Base-by-base conservation (phyloP, 306 rosid genomes). In the Sindora glabra region DNA sequence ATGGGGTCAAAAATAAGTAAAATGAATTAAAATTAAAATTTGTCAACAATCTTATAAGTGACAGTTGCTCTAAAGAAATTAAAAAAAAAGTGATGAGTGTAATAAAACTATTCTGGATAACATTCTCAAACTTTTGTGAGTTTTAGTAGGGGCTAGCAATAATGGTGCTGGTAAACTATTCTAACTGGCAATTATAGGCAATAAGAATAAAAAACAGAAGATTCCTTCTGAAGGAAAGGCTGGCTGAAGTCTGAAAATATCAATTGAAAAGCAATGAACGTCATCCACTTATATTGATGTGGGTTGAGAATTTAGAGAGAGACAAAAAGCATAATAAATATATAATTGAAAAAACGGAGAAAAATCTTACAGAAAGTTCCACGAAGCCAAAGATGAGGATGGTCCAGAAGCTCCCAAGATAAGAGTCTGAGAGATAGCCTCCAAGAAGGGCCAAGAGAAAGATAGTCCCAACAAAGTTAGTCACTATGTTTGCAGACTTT, bases 401-500 rank as follows among this genome's bases (percentile, higher is more conserved):
- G 69, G 97, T 94, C 97, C 97, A 94, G 69, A 89, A 94, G 57
- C 86, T 80, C 50, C 99, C 99, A 7, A 94, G 97, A 76, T 72
- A 86, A 60, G 99, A 94, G 73, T 94, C 99, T 0, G 99, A 84
- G 6, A 94, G 77, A 50, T 65, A 94, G 65, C 99, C 99, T 47
- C 99, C 99, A 26, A 94, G 61, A 66, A 94, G 99, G n/a, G 99
- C 81, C 27, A 94, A 42, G 57, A 94, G 81, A 62, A 94, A 94
- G 69, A 94, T 79, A 16, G 99, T 89, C 6, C 99, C 99, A 56
- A 94, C 87, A 71, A 94, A 94, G 94, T 94, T 94, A 5, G 99
- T 94, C 30, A 94, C 99, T 0, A 80, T 51, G 68, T 94, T 94
- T 22, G 97, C 99, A 0, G 99, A 81, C 59, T 84, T 59, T 3